Evolutionary conservation across 495 filamentous ascomycete species (phyloP).

Genomic region (Recurvomyces mirabilis): DNA sequence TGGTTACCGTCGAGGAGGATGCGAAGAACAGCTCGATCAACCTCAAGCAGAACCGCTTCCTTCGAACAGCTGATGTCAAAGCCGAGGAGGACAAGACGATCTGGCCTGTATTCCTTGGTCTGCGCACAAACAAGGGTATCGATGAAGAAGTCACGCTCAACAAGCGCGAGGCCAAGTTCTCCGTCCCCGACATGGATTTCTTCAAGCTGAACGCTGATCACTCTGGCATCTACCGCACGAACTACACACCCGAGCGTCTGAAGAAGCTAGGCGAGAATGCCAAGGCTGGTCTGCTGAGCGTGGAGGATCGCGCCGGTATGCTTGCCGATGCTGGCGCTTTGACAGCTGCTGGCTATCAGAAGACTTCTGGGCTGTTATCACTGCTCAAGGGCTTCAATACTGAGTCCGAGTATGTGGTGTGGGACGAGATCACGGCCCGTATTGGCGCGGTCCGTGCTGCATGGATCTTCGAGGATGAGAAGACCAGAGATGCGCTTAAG

Average conservation of each 20-base stretch:
- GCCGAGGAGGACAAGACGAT: slow-evolving; percentile 70
- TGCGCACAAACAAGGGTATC: slow-evolving; percentile 55
- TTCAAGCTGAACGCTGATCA: slow-evolving; percentile 74
- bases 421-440: slow-evolving; percentile 77
- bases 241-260: slow-evolving; percentile 55
- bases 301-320: slow-evolving; percentile 90
- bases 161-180: slow-evolving; percentile 63
- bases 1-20: slow-evolving; percentile 56
- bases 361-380: slow-evolving; percentile 77
- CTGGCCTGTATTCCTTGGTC: slow-evolving; percentile 60
- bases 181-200: slow-evolving; percentile 52
- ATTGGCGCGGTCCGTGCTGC: slow-evolving; percentile 64
- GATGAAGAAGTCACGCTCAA: slow-evolving; percentile 53
- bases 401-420: slow-evolving; percentile 85
- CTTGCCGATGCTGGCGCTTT: slow-evolving; percentile 90
- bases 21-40: slow-evolving; percentile 46
- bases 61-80: slow-evolving; percentile 66
- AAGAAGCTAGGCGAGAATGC: slow-evolving; percentile 69
- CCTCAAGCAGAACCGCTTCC: slow-evolving; percentile 65
- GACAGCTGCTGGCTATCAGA: slow-evolving; percentile 82
- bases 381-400: slow-evolving; percentile 72
- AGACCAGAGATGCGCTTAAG: slow-evolving; percentile 63
- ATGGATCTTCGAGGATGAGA: slow-evolving; percentile 78
- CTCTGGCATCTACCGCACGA: slow-evolving; percentile 61
- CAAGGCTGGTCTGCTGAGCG: slow-evolving; percentile 73